Percentiles rank a stretch among this genome's conserved stretches.
phyloP scores from a whole-genome alignment of 1,284 basidiomycete species.

The Chalciporus sp. region DNA sequence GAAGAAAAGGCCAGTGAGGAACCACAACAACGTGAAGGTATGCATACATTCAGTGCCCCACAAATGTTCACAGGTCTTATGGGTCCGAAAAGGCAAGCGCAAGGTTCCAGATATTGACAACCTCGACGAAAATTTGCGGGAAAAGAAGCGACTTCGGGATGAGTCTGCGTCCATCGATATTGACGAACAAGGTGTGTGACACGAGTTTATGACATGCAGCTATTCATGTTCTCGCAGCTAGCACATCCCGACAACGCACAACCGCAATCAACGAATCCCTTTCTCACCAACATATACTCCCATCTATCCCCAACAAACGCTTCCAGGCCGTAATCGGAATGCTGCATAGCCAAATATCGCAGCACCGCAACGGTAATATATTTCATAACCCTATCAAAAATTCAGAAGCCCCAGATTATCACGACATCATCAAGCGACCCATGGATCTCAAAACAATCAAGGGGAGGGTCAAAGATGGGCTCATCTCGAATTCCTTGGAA shows the following conservation, averaged over 20 bases:
- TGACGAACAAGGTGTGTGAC: constrained; percentile 55
- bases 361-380: constrained; percentile 85
- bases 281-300: constrained; percentile 30
- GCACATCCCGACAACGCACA: constrained; percentile 20
- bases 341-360: constrained; percentile 80
- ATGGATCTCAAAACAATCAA: constrained; percentile 94
- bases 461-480: constrained; percentile 77
- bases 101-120: constrained; percentile 60
- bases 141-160: constrained; percentile 67
- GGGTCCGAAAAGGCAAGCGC: constrained; percentile 58
- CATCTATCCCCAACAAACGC: constrained; percentile 55
- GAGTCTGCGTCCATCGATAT: constrained; percentile 58
- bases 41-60: background rate
- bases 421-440: constrained; percentile 86
- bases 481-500: constrained; percentile 79
- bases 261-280: constrained; percentile 17
- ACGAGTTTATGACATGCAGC: too few relatives aligned
- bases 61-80: background rate
- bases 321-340: constrained; percentile 81
- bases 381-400: constrained; percentile 90
- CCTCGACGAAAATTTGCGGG: constrained; percentile 51
- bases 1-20: constrained; percentile 11
- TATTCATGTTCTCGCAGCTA: constrained; percentile 20
- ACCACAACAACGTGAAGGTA: constrained; percentile 27
- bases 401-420: constrained; percentile 88